Evolutionary conservation across 1,284 basidiomycete species (phyloP).

Genomic region (Cystodermella granulosa): DNA sequence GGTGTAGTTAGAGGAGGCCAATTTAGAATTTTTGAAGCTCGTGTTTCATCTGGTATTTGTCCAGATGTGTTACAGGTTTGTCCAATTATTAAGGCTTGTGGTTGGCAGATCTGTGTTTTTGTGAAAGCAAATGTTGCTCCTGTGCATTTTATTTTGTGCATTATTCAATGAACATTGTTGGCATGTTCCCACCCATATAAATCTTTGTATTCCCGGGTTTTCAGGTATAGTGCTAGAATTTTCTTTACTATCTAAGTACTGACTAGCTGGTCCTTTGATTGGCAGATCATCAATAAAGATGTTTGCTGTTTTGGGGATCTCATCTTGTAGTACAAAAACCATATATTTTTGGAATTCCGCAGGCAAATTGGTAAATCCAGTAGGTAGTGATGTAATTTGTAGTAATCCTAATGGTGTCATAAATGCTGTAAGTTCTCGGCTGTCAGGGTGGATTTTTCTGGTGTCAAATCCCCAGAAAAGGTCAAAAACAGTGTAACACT

Average conservation of each 20-base stretch:
- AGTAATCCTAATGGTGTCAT: conserved; percentile 16
- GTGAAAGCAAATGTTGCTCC: conserved; percentile 16
- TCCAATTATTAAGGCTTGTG: conserved; percentile 13
- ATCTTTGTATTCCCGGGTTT: conserved; percentile 31
- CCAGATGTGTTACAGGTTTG: conserved; percentile 17
- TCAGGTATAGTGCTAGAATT: conserved; percentile 23
- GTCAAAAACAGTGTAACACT: conserved; percentile 15
- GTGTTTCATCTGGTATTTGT: conserved; percentile 7
- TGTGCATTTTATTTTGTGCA: conserved; percentile 15
- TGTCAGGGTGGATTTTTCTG: conserved; percentile 7
- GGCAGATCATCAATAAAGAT: conserved; percentile 31
- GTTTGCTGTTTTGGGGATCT: conserved; percentile 26
- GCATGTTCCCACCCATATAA: conserved; percentile 37
- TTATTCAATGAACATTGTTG: conserved; percentile 23
- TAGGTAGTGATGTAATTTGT: conserved; percentile 24
- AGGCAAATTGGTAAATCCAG: conserved; percentile 36
- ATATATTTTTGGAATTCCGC: conserved; percentile 31
- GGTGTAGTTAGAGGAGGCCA: conserved; percentile 9
- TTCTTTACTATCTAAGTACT: conserved; percentile 15
- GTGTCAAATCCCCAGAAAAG: conserved; percentile 22
- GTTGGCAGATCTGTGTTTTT: conserved; percentile 21
- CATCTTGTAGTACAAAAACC: conserved; percentile 28
- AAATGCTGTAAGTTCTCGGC: conserved; percentile 23
- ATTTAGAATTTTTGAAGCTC: conserved; percentile 7
- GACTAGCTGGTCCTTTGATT: conserved; percentile 18